Base-by-base conservation (phyloP, 2,329 filamentous ascomycete species). In the Colletotrichum abscissum region DNA sequence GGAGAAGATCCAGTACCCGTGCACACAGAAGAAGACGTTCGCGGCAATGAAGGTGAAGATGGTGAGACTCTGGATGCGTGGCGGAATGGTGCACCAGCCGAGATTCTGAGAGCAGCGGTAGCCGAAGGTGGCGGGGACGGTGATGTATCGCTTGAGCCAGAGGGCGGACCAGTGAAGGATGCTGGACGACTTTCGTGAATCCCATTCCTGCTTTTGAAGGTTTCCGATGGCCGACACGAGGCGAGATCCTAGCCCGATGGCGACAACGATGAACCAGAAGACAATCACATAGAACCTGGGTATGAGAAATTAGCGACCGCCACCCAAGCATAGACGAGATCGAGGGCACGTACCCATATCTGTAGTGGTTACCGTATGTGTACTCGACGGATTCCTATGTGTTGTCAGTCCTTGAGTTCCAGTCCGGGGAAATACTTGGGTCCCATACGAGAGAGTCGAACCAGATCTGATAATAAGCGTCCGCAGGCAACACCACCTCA, bases 81-180 rank as follows among this genome's bases (percentile, higher is more conserved):
- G 83, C 0, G 86, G 86, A 1, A 87, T 80, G 0, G 85, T 86
- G 66, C 82, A 84, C 81, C 84, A 87, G 35, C 84, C 84, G 3
- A 85, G 80, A 26, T 84, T 84, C 54, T 86, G 83, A 0, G 85
- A 81, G 64, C 81, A 84, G 19, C 80, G 79, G 42, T 83, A 78
- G 1, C 86, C 86, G 59, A 87, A 86, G 0, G 85, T 83, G 0
- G 86, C 85, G 0, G 86, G 85, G 0, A 85, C 72, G 0, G 79
- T 77, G 0, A 86, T 57, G 4, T 80, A 79, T 35, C 79, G 78
- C 55, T 81, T 79, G 19, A 83, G 38, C 80, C 82, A 84, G 0
- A 75, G 5, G 74, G 76, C 1, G 64, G 30, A n/a, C 56, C 60
- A 69, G 56, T 62, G 67, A 16, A 42, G 42, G 26, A 28, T 56